Percentiles rank a stretch among this genome's conserved stretches.
Conservation (phyloP, 805 yeast genomes). For the Tetrapisispora pingtungensis region DNA sequence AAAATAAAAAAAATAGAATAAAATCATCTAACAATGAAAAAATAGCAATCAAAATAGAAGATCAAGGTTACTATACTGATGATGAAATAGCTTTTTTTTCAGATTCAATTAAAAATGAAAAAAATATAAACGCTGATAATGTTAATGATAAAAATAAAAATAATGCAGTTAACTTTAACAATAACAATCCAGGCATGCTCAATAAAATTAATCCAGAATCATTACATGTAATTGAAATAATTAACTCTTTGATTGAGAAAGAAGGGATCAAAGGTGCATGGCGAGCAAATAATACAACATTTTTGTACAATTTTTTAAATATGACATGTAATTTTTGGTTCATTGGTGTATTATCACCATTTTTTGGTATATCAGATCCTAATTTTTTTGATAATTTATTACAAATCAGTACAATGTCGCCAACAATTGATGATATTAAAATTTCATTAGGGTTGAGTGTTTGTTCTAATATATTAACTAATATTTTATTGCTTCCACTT, state of each 20-base stretch:
- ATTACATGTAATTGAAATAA: constrained; percentile 55
- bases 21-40: background rate
- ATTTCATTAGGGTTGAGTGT: constrained; percentile 40
- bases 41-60: constrained; percentile 7
- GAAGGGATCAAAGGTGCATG: constrained; percentile 66
- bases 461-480: constrained; percentile 62
- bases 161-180: background rate
- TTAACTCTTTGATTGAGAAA: constrained; percentile 51
- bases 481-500: constrained; percentile 65
- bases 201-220: constrained; percentile 42
- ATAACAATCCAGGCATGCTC: constrained; percentile 11
- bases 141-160: background rate
- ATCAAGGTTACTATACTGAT: constrained; percentile 14
- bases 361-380: constrained; percentile 80
- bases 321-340: constrained; percentile 85
- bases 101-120: background rate
- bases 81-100: constrained; percentile 17
- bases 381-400: constrained; percentile 68
- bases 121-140: background rate
- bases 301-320: constrained; percentile 62
- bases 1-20: background rate
- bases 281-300: constrained; percentile 70
- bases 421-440: constrained; percentile 1
- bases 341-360: constrained; percentile 76
- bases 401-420: background rate